Evolutionary conservation across 345 rosid species (phyloP), one percentile per base, ranked within the genome.

Genomic region (Dipteronia dyeriana): DNA sequence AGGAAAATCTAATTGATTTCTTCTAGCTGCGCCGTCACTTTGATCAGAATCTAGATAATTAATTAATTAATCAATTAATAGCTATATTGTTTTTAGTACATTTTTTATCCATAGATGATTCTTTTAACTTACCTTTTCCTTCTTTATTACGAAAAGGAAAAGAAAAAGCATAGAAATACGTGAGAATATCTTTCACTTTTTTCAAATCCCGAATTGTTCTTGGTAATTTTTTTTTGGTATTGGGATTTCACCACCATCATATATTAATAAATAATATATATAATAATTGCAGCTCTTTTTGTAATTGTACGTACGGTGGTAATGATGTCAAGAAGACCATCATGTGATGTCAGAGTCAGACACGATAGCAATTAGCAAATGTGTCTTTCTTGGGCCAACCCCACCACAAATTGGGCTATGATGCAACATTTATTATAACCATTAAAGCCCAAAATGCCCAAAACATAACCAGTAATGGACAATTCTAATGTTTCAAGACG

Each of bases 151-250:
- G 7, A 82, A 75, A 71, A 41, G 51, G 53, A 68, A 68, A 75
- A 78, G 25, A 73, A 61, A 59, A 73, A 70, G 26, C 79, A 74
- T 85, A 45, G 86, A 14, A 66, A 66, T 34, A 67, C 84, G 84
- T 62, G 88, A 83, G 80, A 81, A 81, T 56, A 85, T 20, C 65
- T 82, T 67, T 57, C 61, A 71, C 74, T 71, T 80, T 80, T 80
- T 53, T n/a, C 84, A 79, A 78, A 80, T 85, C 84, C 86, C 82
- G 63, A 83, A 73, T 66, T 26, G 59, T 38, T 38, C 23, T 57
- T 25, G 8, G 1, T 7, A 9, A 3, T 76, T n/a, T 1, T 66
- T 47, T 16, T 2, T 54, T 76, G 57, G 2, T 11, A 19, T 64
- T 62, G 77, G 39, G 64, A 66, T 71, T 78, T 75, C 54, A 78